phyloP scores from a whole-genome alignment of 1,284 basidiomycete species.

The Leccinum pallidistipes region DNA sequence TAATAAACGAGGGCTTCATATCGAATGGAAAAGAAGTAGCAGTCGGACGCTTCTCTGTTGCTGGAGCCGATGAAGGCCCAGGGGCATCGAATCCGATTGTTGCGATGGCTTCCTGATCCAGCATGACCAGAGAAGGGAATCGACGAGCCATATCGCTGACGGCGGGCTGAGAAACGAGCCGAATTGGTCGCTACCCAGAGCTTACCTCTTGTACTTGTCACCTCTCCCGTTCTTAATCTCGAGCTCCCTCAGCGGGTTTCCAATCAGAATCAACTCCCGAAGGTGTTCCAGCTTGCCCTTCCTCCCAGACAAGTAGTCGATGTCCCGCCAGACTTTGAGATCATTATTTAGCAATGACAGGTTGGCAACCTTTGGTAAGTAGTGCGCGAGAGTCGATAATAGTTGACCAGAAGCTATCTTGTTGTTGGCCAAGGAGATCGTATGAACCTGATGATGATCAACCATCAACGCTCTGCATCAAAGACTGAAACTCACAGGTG shows the following conservation, averaged over 20 bases:
- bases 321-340: conserved; percentile 63
- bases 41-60: conserved; percentile 42
- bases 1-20: conserved; percentile 75
- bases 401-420: conserved; percentile 47
- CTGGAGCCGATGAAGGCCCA: conserved; percentile 42
- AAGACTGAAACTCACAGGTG: conserved; percentile 51
- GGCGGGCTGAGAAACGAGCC: conserved; percentile 21
- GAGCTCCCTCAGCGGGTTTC: conserved; percentile 75
- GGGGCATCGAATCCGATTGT: conserved; percentile 73
- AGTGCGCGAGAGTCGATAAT: conserved; percentile 59
- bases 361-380: conserved; percentile 73
- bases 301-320: conserved; percentile 61
- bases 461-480: conserved; percentile 1
- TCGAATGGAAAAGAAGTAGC: conserved; percentile 70
- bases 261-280: conserved; percentile 75
- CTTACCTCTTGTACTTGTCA: conserved; percentile 67
- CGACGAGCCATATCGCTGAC: conserved; percentile 69
- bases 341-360: conserved; percentile 80
- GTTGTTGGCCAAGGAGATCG: conserved; percentile 74
- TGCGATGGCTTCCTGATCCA: conserved; percentile 75
- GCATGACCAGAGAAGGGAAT: conserved; percentile 68
- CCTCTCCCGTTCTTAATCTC: conserved; percentile 56
- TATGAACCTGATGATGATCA: conserved; percentile 54
- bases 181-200: conserved; percentile 8
- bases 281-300: conserved; percentile 62